Evolutionary conservation across 257 asterid genomes (phyloP), one percentile per base, ranked within the genome.

Genomic region (Ilex asprella): DNA sequence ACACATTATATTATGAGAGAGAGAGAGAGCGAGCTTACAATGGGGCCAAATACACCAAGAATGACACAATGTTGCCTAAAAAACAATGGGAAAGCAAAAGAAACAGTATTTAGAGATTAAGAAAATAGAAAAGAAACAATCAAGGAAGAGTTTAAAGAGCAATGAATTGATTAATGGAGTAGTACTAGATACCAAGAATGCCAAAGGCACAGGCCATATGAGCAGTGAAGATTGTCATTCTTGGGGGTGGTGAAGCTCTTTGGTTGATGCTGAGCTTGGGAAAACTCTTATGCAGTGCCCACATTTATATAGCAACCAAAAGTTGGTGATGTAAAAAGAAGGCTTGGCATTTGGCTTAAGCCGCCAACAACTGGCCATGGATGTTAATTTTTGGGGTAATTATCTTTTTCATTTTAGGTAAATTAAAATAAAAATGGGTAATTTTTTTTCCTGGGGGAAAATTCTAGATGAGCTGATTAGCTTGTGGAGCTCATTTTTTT

Each of bases 11-110:
- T 21, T 21, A 21, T 21, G 46, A 31, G 4, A 3, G 14, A 46
- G 12, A 43, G 69, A 41, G 53, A 47, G 6, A 55, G 59, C 10
- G 51, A 12, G 35, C n/a, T 75, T 75, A 89, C 95, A 80, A 15
- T 3, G 97, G 97, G 8, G 97, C 79, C 80, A 91, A 58, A 80
- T 68, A 90, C 67, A 90, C 97, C 91, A 87, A 63, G 82, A 87
- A 87, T 67, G 95, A 86, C 68, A 86, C 89, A 1, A 78, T 62
- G 64, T 86, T 89, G 71, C 97, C 96, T 85, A 59, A 10, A n/a
- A 56, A 27, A 6, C 10, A 16, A 53, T 15, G 57, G 30, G 11
- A 7, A 15, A 15, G 6, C 10, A 53, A 15, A 2, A 53, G 7
- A 53, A 53, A 6, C 2, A 6, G 3, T 16, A 53, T 15, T 15